Evolutionary conservation across 257 asterid species (phyloP).

Genomic region (Gentiana straminea): DNA sequence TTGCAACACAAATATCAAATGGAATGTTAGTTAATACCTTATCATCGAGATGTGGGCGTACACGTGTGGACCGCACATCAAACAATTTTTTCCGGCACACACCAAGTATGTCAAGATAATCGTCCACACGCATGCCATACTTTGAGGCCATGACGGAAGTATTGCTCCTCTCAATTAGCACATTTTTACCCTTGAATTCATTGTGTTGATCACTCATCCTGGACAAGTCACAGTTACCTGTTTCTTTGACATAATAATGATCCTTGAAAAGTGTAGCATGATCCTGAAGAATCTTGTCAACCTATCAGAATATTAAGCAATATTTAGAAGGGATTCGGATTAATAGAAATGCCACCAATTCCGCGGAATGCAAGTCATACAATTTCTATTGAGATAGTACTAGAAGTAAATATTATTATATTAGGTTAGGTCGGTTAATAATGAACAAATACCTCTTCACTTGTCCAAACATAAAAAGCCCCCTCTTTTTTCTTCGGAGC

Average conservation of each 20-base stretch:
- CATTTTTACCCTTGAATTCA: slow-evolving; percentile 81
- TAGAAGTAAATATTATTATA: no score
- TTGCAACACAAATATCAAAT: neutral
- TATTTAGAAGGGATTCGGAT: neutral
- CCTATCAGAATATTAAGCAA: slow-evolving; percentile 19
- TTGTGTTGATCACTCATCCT: slow-evolving; percentile 82
- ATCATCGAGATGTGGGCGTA: slow-evolving; percentile 83
- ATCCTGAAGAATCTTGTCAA: slow-evolving; percentile 64
- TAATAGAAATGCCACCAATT: no score
- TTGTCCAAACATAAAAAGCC: slow-evolving; percentile 82
- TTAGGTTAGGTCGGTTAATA: no score
- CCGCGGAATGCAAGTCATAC: neutral
- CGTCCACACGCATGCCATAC: slow-evolving; percentile 39
- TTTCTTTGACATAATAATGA: slow-evolving; percentile 68
- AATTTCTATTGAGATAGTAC: no score
- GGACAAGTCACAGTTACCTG: slow-evolving; percentile 90
- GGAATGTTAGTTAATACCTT: slow-evolving; percentile 36
- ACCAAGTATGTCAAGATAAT: slow-evolving; percentile 57
- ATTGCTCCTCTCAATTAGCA: slow-evolving; percentile 60
- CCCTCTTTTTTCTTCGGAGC: slow-evolving; percentile 75
- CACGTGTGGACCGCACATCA: slow-evolving; percentile 52
- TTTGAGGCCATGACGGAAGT: slow-evolving; percentile 66
- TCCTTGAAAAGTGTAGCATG: slow-evolving; percentile 59
- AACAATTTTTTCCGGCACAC: slow-evolving; percentile 52
- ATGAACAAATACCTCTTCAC: slow-evolving; percentile 47